These are phyloP conservation scores for Gaultheria prostrata DNA, from an alignment of 148 eudicot genomes.

Conservation along the genomic window DNA sequence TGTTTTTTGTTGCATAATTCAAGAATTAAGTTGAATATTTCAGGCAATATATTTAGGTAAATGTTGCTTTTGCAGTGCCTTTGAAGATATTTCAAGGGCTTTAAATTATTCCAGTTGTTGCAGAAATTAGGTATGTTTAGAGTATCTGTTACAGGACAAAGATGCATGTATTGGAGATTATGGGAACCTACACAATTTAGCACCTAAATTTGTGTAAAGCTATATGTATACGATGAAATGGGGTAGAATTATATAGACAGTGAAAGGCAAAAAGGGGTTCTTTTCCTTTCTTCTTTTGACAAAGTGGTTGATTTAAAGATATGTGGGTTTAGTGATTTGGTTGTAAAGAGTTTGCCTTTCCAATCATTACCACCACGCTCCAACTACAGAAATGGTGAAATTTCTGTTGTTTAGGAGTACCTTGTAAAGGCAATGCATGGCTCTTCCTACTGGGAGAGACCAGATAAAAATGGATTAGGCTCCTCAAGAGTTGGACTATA, in stretches of 20 bases:
- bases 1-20: too few relatives aligned
- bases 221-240: background rate
- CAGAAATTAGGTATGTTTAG: background rate
- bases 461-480: too few relatives aligned
- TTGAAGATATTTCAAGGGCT: background rate
- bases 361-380: slow-evolving; percentile 40
- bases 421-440: background rate
- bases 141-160: background rate
- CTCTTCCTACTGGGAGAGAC: background rate
- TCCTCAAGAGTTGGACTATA: too few relatives aligned
- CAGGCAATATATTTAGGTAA: background rate
- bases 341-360: slow-evolving; percentile 14
- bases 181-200: background rate
- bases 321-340: background rate
- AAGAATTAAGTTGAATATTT: too few relatives aligned
- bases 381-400: slow-evolving; percentile 13
- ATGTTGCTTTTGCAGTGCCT: background rate
- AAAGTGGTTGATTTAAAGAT: background rate
- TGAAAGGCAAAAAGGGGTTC: background rate
- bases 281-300: slow-evolving; percentile 6
- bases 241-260: background rate
- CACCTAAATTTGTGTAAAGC: background rate
- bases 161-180: background rate
- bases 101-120: background rate
- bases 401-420: background rate